Base-by-base conservation (phyloP, 2,329 filamentous ascomycete species). In the Chalaropsis ovoidea region DNA sequence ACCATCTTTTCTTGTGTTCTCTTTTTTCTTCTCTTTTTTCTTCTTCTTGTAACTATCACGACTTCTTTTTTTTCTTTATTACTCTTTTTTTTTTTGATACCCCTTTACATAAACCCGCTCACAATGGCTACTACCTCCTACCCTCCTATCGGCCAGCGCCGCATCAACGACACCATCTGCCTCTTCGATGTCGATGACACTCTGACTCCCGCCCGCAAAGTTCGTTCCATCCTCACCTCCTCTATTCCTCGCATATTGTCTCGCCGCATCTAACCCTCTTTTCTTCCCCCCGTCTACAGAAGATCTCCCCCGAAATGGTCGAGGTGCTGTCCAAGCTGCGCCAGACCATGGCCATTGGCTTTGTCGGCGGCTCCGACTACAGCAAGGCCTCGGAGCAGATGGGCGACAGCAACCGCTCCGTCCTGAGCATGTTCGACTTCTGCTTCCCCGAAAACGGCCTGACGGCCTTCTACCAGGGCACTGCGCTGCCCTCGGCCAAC, bases 131-230 rank as follows among this genome's bases (percentile, higher is more conserved):
- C 73, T 31, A 19, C 54, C n/a, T 64, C 74, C 49, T 89, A 86
- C 77, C 87, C 91, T 66, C 84, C 90, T 69, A 84, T 97, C 70
- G 83, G 87, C 75, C 81, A 93, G 72, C 90, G 94, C 70, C 89
- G 90, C 54, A 79, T 96, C 76, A 90, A 92, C 79, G 90, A 94
- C 81, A 97, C 93, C 70, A 89, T 99, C 76, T 86, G 85, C 73
- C 87, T 99, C 69, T 99, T 99, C 77, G 94, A 99, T 77, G 94
- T 99, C 68, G 94, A 99, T 75, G 89, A 85, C 73, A 96, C 94
- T 39, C 84, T 99, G 71, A 94, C 91, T 17, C 88, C 86, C 52
- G 86, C 94, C 58, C 86, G 94, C 70, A 81, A 82, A 71, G 89
- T 95, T 80, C 68, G 81, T 75, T 45, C n/a, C 61, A 61, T 39